Base-by-base conservation (phyloP, 345 rosid genomes). In the Balakata baccata region DNA sequence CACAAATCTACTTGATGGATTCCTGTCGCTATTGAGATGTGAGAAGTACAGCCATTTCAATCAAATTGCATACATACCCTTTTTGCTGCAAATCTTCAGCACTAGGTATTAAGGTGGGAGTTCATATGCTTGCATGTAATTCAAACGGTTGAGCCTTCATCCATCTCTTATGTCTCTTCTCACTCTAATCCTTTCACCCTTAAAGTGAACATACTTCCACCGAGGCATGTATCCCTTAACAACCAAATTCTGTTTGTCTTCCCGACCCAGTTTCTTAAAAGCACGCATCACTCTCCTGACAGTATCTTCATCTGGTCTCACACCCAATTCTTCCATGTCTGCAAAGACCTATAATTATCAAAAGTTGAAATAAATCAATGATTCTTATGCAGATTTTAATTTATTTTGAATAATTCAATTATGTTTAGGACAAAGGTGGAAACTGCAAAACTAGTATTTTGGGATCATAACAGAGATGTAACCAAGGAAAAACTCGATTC, bases 261-360 rank as follows among this genome's bases (percentile, higher is more conserved):
- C 91, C 71, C 86, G 84, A 14, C 92, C 95, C 37, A 88, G 78
- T 73, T 72, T 78, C 79, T 65, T 64, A 69, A 94, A 94, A 57
- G 92, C 90, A 11, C 76, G 75, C 2, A 89, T 93, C 56, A 94
- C 80, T 85, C 86, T 92, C 77, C 78, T 81, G 2, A 81, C 81
- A 0, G 97, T 84, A 74, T 92, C 89, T 84, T 92, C 95, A 20
- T 94, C 97, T 53, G 93, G 97, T 76, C 79, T 86, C 65, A 92
- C 90, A 7, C 90, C 82, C 75, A 94, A 78, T 83, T 92, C 97
- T 81, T 94, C 97, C 97, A 94, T 90, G 75, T 94, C 97, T 8
- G 91, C 92, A 84, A 94, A 94, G 16, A 90, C 91, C 98, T 92
- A 66, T 11, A 70, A 41, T 72, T 54, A 11, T 60, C 45, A 72